These are phyloP conservation scores for Penicillium sp. DNA, from an alignment of 2,329 filamentous ascomycete species.

Conservation along the genomic window DNA sequence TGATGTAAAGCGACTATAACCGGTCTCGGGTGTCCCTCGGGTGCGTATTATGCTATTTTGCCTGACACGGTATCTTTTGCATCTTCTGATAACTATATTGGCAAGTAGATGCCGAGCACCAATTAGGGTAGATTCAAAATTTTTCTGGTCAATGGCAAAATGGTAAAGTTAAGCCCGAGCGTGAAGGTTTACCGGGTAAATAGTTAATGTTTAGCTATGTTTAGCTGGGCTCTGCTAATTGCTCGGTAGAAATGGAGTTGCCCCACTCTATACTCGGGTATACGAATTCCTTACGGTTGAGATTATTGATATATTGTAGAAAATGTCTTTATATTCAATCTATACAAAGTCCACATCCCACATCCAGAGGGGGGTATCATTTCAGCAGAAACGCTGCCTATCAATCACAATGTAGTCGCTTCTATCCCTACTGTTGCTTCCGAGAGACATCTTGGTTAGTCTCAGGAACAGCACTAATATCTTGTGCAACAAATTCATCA, in stretches of 20 bases:
- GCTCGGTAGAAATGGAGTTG: constrained; percentile 14
- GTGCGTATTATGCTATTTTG: no score
- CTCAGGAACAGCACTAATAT: constrained; percentile 59
- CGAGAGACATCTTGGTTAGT: constrained; percentile 47
- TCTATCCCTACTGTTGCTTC: constrained; percentile 8
- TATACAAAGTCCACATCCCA: constrained; percentile 18
- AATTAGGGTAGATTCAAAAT: not conserved
- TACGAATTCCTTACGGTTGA: not conserved
- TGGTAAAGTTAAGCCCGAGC: constrained; percentile 3
- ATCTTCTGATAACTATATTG: not conserved
- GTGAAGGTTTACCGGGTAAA: constrained; percentile 8
- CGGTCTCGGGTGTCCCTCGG: not conserved
- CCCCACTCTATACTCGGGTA: constrained; percentile 7
- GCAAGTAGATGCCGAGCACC: constrained; percentile 3
- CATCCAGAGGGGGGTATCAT: constrained; percentile 19
- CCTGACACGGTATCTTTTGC: not conserved
- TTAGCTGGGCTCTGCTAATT: constrained; percentile 15
- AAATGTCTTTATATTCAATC: constrained; percentile 12
- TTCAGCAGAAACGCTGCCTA: constrained; percentile 1
- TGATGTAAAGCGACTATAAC: constrained; percentile 22
- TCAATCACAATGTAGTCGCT: not conserved
- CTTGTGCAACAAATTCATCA: constrained; percentile 74
- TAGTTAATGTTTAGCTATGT: not conserved
- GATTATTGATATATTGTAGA: not conserved
- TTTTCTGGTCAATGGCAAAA: not conserved